phyloP scores from a whole-genome alignment of 345 rosid genomes.

The Eucalyptus camaldulensis region DNA sequence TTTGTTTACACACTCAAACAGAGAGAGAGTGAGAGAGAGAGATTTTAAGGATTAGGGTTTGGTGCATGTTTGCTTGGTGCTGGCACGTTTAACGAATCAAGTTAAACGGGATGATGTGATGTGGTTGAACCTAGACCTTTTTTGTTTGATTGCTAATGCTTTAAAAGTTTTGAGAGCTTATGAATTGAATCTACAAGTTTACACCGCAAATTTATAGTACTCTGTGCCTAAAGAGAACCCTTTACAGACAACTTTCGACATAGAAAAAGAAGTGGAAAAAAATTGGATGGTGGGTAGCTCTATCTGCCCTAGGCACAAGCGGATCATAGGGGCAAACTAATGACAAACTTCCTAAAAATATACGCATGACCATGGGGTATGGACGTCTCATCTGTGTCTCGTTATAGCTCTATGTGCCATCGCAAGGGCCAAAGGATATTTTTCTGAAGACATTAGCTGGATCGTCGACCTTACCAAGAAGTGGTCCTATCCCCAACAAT shows the following conservation, averaged over 20 bases:
- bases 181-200: background rate
- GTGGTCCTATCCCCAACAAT: background rate
- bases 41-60: background rate
- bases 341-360: background rate
- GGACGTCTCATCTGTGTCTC: background rate
- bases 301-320: background rate
- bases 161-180: background rate
- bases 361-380: background rate
- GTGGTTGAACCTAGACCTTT: background rate
- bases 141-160: background rate
- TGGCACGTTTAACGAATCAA: background rate
- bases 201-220: background rate
- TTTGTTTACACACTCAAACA: background rate
- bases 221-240: background rate
- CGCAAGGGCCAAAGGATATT: background rate
- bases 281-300: background rate
- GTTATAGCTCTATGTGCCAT: background rate
- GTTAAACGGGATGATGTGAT: background rate
- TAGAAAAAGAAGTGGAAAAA: background rate
- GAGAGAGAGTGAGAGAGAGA: background rate
- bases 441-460: background rate
- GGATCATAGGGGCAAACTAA: background rate
- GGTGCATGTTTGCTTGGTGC: background rate
- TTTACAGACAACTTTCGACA: background rate
- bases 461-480: background rate